These are phyloP conservation scores for Quercus phellos DNA, from an alignment of 331 rosid species.

Conservation along the genomic window DNA sequence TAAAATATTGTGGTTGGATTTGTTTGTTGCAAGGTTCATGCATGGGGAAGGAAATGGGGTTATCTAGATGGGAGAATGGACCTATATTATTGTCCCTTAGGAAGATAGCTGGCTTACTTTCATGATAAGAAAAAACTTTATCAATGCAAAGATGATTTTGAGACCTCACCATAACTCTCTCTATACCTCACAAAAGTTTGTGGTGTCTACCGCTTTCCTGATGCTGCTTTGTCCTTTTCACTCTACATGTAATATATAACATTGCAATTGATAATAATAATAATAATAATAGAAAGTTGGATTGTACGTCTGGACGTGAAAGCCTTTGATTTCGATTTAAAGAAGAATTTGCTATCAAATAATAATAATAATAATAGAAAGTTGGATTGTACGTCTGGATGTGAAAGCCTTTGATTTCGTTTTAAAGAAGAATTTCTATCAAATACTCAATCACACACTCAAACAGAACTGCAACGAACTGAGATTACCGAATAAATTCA, in stretches of 20 bases:
- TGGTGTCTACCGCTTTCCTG: slow-evolving; percentile 24
- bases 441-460: background rate
- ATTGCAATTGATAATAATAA: slow-evolving; percentile 11
- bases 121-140: slow-evolving; percentile 53
- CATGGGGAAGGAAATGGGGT: slow-evolving; percentile 34
- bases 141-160: slow-evolving; percentile 46
- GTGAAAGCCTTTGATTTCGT: background rate
- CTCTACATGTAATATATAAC: slow-evolving; percentile 31
- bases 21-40: slow-evolving; percentile 37
- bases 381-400: background rate
- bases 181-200: slow-evolving; percentile 30
- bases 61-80: slow-evolving; percentile 23
- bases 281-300: background rate
- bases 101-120: slow-evolving; percentile 38
- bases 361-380: background rate
- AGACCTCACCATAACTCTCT: slow-evolving; percentile 52
- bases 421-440: background rate
- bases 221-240: slow-evolving; percentile 59
- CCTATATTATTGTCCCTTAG: slow-evolving; percentile 42
- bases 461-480: background rate
- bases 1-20: background rate
- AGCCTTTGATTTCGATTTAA: background rate
- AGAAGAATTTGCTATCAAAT: background rate
- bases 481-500: background rate
- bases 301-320: background rate